A percentile compares a stretch with the other conserved stretches of the same genome.
Conservation (phyloP, 1,284 basidiomycete genomes). For the Trametes pubescens region DNA sequence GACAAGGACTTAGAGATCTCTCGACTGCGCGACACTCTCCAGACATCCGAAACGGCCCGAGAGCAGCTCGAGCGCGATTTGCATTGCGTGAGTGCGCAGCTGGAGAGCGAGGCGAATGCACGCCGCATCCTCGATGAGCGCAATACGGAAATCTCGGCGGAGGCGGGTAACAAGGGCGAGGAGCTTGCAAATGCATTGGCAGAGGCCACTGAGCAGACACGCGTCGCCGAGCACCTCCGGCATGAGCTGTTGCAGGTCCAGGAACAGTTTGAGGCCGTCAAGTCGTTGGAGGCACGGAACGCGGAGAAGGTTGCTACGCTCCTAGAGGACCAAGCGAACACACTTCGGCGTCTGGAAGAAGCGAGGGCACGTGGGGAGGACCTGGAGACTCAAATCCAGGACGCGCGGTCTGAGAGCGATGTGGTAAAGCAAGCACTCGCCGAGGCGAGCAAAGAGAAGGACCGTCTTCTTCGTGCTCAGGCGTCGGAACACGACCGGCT, state of each 20-base stretch:
- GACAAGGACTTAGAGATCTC: constrained; percentile 62
- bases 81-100: constrained; percentile 65
- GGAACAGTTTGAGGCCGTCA: constrained; percentile 76
- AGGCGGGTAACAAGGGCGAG: constrained; percentile 65
- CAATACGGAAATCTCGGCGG: constrained; percentile 65
- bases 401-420: constrained; percentile 71
- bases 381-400: constrained; percentile 74
- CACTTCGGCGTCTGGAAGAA: constrained; percentile 75
- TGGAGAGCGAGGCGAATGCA: constrained; percentile 66
- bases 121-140: constrained; percentile 72
- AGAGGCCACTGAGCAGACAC: constrained; percentile 73
- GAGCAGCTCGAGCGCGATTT: constrained; percentile 70
- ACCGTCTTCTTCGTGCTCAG: constrained; percentile 75
- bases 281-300: constrained; percentile 72
- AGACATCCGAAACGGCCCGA: constrained; percentile 48
- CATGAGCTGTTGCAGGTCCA: constrained; percentile 73
- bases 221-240: constrained; percentile 68
- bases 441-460: constrained; percentile 76
- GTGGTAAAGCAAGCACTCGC: constrained; percentile 71
- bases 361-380: constrained; percentile 77
- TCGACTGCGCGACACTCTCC: constrained; percentile 54
- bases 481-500: constrained; percentile 84
- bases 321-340: constrained; percentile 76
- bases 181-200: constrained; percentile 69
- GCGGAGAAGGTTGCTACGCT: constrained; percentile 68